These are phyloP conservation scores for Tuber calosporum DNA, from an alignment of 495 filamentous ascomycete species.

Conservation along the genomic window DNA sequence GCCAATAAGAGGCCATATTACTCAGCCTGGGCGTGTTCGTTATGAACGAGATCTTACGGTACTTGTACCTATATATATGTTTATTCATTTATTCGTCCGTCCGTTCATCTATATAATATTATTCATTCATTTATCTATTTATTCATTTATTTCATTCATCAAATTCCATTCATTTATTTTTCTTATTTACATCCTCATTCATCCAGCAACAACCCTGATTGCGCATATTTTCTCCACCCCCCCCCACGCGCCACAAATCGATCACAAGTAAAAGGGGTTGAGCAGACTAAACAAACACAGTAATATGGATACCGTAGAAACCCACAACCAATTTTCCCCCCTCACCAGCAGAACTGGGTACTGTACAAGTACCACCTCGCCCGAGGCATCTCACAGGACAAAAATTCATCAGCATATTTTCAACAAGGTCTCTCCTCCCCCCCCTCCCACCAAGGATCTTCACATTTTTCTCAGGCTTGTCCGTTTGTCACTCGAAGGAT, in stretches of 20 bases:
- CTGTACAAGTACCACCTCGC: not conserved
- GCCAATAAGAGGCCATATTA: too few relatives aligned
- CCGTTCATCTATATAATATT: too few relatives aligned
- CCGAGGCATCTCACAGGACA: not conserved
- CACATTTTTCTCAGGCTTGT: not conserved
- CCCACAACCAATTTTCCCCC: not conserved
- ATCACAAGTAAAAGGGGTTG: not conserved
- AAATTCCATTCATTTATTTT: not conserved
- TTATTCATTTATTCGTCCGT: too few relatives aligned
- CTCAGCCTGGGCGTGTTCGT: too few relatives aligned
- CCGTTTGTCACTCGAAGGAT: not conserved
- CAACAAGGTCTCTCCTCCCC: not conserved
- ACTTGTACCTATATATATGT: too few relatives aligned
- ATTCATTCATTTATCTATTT: too few relatives aligned
- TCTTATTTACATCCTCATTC: not conserved
- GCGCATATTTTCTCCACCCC: not conserved
- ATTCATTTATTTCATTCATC: too few relatives aligned
- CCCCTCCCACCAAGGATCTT: not conserved
- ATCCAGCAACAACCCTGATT: not conserved
- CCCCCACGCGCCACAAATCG: not conserved
- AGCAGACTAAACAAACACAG: not conserved
- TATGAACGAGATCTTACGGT: too few relatives aligned
- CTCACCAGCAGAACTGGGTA: not conserved
- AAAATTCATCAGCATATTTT: not conserved
- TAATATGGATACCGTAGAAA: not conserved